Evolutionary conservation across 169 alveolate genomes (phyloP).

Genomic region (Plasmodium knowlesi): DNA sequence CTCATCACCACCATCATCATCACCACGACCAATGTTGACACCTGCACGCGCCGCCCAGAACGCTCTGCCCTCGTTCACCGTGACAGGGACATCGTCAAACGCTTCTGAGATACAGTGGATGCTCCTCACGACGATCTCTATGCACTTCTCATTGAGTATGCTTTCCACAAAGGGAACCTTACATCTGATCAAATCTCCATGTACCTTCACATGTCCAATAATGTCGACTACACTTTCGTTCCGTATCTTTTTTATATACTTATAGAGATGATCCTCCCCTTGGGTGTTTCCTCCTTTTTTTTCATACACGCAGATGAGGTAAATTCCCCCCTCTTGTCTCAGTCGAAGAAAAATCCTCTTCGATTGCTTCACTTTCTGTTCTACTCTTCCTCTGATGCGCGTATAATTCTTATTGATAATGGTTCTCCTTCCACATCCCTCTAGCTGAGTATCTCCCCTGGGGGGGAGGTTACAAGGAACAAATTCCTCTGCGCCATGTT

Average conservation of each 20-base stretch:
- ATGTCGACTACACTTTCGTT: conserved; percentile 51
- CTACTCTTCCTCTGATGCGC: conserved; percentile 30
- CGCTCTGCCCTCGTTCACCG: conserved; percentile 1
- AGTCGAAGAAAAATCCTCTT: conserved; percentile 32
- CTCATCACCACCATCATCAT: background rate
- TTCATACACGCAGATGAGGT: conserved; percentile 47
- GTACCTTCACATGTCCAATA: conserved; percentile 24
- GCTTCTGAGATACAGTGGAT: conserved; percentile 25
- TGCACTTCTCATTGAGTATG: conserved; percentile 4
- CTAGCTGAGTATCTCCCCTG: background rate
- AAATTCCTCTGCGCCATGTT: background rate
- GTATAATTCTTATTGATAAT: background rate
- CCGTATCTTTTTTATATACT: conserved; percentile 42
- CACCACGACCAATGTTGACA: background rate
- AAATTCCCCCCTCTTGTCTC: conserved; percentile 25
- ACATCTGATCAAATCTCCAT: conserved; percentile 1
- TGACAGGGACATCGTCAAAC: background rate
- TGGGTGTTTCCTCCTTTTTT: background rate
- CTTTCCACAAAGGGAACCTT: conserved; percentile 31
- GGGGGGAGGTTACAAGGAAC: background rate
- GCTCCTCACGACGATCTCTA: conserved; percentile 1
- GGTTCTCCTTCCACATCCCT: background rate
- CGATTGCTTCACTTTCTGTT: conserved; percentile 27
- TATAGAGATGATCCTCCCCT: conserved; percentile 3
- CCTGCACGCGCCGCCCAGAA: background rate